Base-by-base conservation (phyloP, 306 rosid species). In the Canavalia ensiformis region DNA sequence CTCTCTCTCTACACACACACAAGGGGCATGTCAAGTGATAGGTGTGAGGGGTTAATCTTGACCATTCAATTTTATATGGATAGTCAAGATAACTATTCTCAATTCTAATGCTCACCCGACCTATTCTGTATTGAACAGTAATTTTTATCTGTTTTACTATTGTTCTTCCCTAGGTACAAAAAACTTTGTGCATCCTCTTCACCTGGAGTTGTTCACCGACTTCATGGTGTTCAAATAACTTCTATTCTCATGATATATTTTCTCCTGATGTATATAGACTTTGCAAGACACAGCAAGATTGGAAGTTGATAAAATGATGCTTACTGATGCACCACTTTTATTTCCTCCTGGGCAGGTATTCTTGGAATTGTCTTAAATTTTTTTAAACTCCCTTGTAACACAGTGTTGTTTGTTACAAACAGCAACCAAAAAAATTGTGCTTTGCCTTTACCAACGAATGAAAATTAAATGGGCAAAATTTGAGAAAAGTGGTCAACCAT, bases 311-410 rank as follows among this genome's bases (percentile, higher is more conserved):
- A 95, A 93, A 83, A 90, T 90, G 88, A 93, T 95, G 98, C 94
- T 95, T 50, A 95, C 99, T 7, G 97, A 95, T 85, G 94, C 94
- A 69, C 98, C 97, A 47, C 97, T 93, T 86, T 79, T 93, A 71
- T 95, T 95, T 85, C 96, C 97, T 64, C 98, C 99, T 0, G 97
- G 97, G 74, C 99, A 93, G 98, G 98, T 93, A 86, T 68, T 52
- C 68, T 82, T n/a, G 12, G 13, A 30, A 33, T 35, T 44, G 25
- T 81, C 13, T 18, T 31, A 59, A 77, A 34, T 56, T 37, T 13
- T 37, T 62, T 29, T 76, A 52, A 37, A 62, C 59, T 76, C 42
- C 49, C 30, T 28, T 68, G 60, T 64, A 59, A 68, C 66, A 47
- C 51, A 7, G 62, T 74, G 52, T 35, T 37, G 59, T 69, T 64